A percentile compares a stretch with the other conserved stretches of the same genome.
phyloP scores from a whole-genome alignment of 768 basidiomycete species.

The Fistulinella prunicolor region DNA sequence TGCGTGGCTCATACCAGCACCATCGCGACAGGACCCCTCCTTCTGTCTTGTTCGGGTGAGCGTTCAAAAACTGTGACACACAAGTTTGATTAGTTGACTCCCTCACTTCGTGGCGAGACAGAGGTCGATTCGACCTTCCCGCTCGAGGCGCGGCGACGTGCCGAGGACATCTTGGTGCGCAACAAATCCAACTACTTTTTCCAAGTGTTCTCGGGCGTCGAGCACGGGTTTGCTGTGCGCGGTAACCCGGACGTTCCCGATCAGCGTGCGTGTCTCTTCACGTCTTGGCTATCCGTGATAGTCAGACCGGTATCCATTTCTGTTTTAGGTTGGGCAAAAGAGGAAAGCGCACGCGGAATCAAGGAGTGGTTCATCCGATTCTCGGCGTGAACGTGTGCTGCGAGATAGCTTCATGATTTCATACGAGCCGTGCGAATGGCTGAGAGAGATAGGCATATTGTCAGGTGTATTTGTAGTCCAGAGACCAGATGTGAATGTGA shows the following conservation, averaged over 20 bases:
- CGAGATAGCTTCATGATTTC: too few relatives aligned
- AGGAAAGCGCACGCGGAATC: slow-evolving; percentile 50
- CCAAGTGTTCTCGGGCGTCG: slow-evolving; percentile 50
- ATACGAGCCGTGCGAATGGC: too few relatives aligned
- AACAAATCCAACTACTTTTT: slow-evolving; percentile 49
- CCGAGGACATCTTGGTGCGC: slow-evolving; percentile 52
- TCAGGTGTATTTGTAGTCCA: too few relatives aligned
- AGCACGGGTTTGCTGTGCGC: slow-evolving; percentile 23
- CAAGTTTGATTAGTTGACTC: too few relatives aligned
- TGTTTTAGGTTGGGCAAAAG: slow-evolving; percentile 53
- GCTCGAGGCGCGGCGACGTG: slow-evolving; percentile 44
- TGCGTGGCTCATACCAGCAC: too few relatives aligned
- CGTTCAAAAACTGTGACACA: too few relatives aligned
- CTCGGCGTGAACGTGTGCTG: too few relatives aligned
- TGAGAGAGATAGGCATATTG: too few relatives aligned
- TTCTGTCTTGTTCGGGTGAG: slow-evolving; percentile 27
- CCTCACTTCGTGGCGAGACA: too few relatives aligned
- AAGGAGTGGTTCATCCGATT: slow-evolving; percentile 49
- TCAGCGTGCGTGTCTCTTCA: slow-evolving; percentile 19
- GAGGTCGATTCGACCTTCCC: slow-evolving; percentile 54
- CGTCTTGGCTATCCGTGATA: not conserved
- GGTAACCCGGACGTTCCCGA: slow-evolving; percentile 13
- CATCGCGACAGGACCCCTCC: slow-evolving; percentile 10
- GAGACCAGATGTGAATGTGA: too few relatives aligned
- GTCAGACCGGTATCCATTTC: not conserved